Evolutionary conservation across 805 yeast genomes (phyloP).

Genomic region (Lipomyces anomalus): DNA sequence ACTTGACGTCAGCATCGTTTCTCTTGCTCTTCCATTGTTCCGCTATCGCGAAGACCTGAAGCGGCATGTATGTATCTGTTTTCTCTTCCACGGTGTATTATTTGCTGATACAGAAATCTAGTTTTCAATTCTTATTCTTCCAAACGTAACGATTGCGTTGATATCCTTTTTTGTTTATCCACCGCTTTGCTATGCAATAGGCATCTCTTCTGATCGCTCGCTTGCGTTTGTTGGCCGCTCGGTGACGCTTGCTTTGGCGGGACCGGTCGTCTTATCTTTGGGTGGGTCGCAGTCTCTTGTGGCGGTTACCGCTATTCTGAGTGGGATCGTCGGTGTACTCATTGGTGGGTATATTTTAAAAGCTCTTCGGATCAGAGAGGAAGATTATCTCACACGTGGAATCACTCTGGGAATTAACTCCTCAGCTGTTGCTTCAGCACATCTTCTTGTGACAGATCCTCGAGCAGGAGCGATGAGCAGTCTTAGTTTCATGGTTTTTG

Average conservation of each 20-base stretch:
- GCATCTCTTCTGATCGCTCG: constrained; percentile 54
- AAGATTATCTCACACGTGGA: constrained; percentile 71
- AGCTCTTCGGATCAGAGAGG: constrained; percentile 46
- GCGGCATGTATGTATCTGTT: constrained; percentile 39
- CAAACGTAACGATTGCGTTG: constrained; percentile 50
- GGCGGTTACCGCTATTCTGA: constrained; percentile 72
- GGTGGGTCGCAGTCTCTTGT: constrained; percentile 66
- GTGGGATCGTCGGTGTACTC: constrained; percentile 71
- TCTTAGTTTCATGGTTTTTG: constrained; percentile 64
- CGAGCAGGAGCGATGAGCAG: constrained; percentile 77
- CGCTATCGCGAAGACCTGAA: constrained; percentile 60
- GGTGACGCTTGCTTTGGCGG: constrained; percentile 72
- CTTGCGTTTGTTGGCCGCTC: constrained; percentile 76
- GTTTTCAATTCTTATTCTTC: constrained; percentile 53
- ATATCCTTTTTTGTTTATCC: constrained; percentile 67
- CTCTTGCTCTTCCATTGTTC: constrained; percentile 72
- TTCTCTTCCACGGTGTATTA: no score
- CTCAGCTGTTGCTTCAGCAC: constrained; percentile 80
- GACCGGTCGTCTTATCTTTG: constrained; percentile 62
- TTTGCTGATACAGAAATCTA: not conserved
- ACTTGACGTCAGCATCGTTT: constrained; percentile 73
- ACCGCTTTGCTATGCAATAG: constrained; percentile 56
- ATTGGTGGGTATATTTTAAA: constrained; percentile 52
- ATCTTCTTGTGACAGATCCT: constrained; percentile 61
- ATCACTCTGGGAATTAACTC: constrained; percentile 71